These are phyloP conservation scores for Diaporthe amygdali DNA, from an alignment of 2,329 filamentous ascomycete species.

Conservation along the genomic window DNA sequence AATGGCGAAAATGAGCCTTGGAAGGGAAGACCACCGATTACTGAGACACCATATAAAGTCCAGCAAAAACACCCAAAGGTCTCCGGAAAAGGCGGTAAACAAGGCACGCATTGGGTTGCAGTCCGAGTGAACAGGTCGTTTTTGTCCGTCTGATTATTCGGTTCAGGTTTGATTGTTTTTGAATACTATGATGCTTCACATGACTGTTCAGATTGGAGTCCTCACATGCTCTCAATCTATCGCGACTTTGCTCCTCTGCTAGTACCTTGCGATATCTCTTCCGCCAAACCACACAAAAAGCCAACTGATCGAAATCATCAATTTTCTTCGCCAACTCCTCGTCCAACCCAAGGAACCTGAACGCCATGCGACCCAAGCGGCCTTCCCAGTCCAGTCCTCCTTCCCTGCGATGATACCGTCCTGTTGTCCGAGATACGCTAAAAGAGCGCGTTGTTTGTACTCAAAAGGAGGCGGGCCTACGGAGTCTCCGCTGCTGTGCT, in stretches of 20 bases:
- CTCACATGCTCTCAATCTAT: background rate
- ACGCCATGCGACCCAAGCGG: constrained; percentile 50
- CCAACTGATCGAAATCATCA: constrained; percentile 40
- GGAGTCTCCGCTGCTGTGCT: background rate
- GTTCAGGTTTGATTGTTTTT: no score
- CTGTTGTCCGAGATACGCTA: constrained; percentile 46
- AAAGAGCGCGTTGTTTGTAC: constrained; percentile 41
- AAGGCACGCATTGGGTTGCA: no score
- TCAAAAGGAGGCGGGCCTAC: constrained; percentile 34
- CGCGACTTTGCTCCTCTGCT: no score
- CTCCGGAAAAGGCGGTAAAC: background rate
- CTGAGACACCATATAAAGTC: background rate
- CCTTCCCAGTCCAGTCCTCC: constrained; percentile 43
- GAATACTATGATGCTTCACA: no score
- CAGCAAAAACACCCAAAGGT: background rate
- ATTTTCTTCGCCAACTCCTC: constrained; percentile 36
- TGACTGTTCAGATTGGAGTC: background rate
- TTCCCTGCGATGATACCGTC: constrained; percentile 46
- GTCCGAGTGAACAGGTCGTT: no score
- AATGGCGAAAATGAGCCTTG: background rate
- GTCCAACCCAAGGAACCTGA: constrained; percentile 42
- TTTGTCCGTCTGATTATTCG: no score
- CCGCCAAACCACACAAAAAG: constrained; percentile 37
- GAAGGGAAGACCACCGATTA: no score
- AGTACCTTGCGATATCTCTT: constrained; percentile 35